Conservation (phyloP, 2,329 filamentous ascomycete species). For the Penicillium sp. region DNA sequence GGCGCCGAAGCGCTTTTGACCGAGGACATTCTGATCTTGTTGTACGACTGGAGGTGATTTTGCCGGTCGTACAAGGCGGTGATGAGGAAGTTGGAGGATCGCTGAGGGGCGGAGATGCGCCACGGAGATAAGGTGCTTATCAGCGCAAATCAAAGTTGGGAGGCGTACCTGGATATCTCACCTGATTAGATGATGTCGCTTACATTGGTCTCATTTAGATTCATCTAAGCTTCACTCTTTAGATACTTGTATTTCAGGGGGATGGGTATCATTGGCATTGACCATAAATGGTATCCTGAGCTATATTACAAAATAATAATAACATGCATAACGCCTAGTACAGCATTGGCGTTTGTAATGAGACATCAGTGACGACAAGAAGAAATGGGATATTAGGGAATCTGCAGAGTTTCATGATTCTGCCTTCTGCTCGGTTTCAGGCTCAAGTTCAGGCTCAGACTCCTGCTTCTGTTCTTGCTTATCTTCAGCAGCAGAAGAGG, state of each 20-base stretch:
- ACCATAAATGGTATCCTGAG: conserved; percentile 28
- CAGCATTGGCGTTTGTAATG: conserved; percentile 12
- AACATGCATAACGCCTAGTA: conserved; percentile 14
- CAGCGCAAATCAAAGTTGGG: neutral
- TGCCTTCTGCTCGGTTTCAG: conserved; percentile 18
- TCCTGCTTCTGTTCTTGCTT: conserved; percentile 16
- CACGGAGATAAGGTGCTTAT: conserved; percentile 13
- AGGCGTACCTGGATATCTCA: neutral
- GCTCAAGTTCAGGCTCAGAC: conserved; percentile 10
- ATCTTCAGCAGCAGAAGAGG: conserved; percentile 14
- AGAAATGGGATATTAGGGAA: conserved; percentile 5
- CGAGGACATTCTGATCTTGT: conserved; percentile 29
- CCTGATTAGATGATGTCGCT: neutral
- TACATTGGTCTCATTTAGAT: neutral
- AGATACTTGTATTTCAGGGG: conserved; percentile 4
- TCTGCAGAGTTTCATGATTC: conserved; percentile 13
- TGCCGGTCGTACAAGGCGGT: conserved; percentile 1
- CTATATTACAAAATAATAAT: conserved; percentile 30
- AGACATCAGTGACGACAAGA: conserved; percentile 12
- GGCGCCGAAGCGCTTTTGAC: conserved; percentile 36
- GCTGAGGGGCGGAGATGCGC: conserved; percentile 1
- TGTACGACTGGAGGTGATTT: conserved; percentile 9
- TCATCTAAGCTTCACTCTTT: neutral
- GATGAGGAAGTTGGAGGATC: conserved; percentile 2
- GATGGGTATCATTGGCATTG: conserved; percentile 35